Evolutionary conservation across 202 grass and related monocot genomes (phyloP).

Genomic region (Hordeum pubiflorum): DNA sequence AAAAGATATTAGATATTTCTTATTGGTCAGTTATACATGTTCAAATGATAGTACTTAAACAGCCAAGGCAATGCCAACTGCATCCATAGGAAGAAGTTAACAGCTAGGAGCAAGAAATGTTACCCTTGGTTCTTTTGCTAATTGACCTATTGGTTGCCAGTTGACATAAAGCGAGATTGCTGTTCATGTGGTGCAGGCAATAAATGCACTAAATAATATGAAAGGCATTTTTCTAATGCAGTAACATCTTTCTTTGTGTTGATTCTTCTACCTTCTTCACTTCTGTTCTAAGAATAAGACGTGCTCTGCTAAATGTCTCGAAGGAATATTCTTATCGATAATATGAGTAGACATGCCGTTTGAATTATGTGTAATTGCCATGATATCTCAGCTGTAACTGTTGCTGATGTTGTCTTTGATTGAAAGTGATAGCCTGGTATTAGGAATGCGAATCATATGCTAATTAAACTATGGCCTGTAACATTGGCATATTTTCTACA

Average conservation of each 20-base stretch:
- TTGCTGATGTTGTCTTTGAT: neutral
- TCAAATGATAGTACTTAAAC: neutral
- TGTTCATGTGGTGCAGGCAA: neutral
- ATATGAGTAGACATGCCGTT: neutral
- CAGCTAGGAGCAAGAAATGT: neutral
- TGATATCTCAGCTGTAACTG: slow-evolving; percentile 8
- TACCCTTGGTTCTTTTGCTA: neutral
- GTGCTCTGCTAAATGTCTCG: neutral
- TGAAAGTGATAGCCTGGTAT: neutral
- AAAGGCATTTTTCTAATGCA: neutral
- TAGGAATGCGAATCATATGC: neutral
- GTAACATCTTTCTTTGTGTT: slow-evolving; percentile 3
- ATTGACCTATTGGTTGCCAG: neutral
- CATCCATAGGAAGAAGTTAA: neutral
- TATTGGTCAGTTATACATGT: neutral
- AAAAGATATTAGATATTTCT: neutral
- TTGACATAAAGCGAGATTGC: too few species aligned
- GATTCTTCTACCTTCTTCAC: neutral
- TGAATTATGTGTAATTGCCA: slow-evolving; percentile 5
- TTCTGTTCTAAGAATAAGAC: slow-evolving; percentile 1
- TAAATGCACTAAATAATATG: neutral
- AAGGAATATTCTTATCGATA: neutral
- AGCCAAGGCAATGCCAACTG: neutral
- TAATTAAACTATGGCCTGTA: neutral
- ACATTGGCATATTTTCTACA: neutral